phyloP scores from a whole-genome alignment of 345 rosid genomes.

The Melaleuca alternifolia region DNA sequence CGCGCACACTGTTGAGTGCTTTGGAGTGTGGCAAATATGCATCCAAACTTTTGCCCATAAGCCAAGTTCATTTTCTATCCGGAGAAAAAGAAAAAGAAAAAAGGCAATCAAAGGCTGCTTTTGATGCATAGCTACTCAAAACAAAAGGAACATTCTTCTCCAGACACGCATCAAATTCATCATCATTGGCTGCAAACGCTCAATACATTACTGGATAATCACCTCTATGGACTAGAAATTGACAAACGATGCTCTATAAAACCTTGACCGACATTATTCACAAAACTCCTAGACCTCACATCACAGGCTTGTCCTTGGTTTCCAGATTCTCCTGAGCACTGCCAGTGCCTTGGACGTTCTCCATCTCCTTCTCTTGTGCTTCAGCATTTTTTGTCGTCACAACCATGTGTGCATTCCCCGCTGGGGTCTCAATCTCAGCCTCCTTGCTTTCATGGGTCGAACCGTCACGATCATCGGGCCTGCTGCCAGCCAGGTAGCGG shows the following conservation, averaged over 20 bases:
- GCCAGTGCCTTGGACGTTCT: neutral
- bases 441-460: neutral
- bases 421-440: neutral
- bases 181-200: neutral
- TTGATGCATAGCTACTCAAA: neutral
- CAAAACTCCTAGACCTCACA: too few species aligned
- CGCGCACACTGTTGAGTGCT: neutral
- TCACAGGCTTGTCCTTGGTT: too few species aligned
- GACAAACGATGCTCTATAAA: too few species aligned
- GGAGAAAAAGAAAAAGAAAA: neutral
- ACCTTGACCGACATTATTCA: too few species aligned
- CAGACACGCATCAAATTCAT: neutral
- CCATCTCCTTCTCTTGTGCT: neutral
- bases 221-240: too few species aligned
- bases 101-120: neutral
- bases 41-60: neutral
- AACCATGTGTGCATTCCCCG: too few species aligned
- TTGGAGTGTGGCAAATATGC: neutral
- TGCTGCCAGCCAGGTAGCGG: neutral
- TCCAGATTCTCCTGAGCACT: neutral
- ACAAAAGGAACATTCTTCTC: neutral
- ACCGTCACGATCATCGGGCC: neutral
- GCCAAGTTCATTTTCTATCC: neutral
- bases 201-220: neutral
- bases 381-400: neutral